Percentiles rank a stretch among this genome's conserved stretches.
Conservation (phyloP, 345 rosid species). For the Citrus australasica region DNA sequence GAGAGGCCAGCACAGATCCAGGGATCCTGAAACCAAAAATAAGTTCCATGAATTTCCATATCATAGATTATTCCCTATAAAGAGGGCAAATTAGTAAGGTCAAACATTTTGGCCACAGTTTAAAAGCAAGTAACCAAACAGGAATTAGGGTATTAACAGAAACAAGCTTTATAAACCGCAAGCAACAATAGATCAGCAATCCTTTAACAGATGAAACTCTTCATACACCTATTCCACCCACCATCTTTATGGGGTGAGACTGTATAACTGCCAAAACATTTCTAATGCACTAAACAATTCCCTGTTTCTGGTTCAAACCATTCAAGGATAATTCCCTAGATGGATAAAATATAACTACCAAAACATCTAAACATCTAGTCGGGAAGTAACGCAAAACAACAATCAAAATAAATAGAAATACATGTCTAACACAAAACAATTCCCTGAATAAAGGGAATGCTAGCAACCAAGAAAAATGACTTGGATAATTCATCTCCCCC, state of each 20-base stretch:
- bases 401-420: not conserved
- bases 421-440: not conserved
- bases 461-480: not conserved
- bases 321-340: not conserved
- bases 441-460: not conserved
- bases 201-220: not conserved
- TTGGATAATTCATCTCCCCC: not conserved
- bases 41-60: slow-evolving; percentile 1
- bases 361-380: not conserved
- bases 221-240: not conserved
- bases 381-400: not conserved
- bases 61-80: not conserved
- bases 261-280: no score
- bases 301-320: not conserved
- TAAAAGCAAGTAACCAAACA: not conserved
- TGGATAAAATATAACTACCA: not conserved
- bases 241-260: not conserved
- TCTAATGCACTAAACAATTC: no score
- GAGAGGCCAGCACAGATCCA: slow-evolving; percentile 80
- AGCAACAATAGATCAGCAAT: not conserved
- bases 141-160: not conserved
- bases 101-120: not conserved
- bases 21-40: slow-evolving; percentile 65
- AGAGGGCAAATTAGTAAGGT: not conserved
- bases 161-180: not conserved